These are phyloP conservation scores for Spiraea crenata DNA, from an alignment of 331 rosid species.

Conservation along the genomic window DNA sequence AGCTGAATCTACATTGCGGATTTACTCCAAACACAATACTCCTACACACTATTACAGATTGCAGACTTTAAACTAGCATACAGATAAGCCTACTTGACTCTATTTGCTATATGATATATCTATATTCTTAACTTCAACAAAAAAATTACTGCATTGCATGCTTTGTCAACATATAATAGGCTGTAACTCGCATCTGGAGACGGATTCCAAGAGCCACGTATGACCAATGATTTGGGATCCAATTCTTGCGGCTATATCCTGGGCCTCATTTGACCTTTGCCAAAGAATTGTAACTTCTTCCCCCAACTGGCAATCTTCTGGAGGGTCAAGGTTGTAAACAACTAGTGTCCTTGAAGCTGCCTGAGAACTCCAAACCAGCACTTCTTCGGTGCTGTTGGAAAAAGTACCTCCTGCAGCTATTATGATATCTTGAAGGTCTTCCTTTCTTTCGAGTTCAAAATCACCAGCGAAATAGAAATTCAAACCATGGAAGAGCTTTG, in stretches of 20 bases:
- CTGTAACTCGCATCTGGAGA: conserved; percentile 70
- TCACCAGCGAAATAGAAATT: conserved; percentile 69
- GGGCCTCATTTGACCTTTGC: conserved; percentile 74
- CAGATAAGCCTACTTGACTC: background rate
- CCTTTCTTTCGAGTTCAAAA: conserved; percentile 44
- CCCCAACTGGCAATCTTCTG: conserved; percentile 66
- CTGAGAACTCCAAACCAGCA: conserved; percentile 27
- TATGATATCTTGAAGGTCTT: conserved; percentile 66
- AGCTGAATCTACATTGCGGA: background rate
- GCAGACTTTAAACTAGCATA: background rate
- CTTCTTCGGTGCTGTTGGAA: conserved; percentile 48
- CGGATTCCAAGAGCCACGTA: conserved; percentile 87
- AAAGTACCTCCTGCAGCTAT: conserved; percentile 68
- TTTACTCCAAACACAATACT: background rate
- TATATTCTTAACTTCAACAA: background rate
- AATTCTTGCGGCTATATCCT: conserved; percentile 55
- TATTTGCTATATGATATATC: background rate
- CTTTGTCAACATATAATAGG: conserved; percentile 47
- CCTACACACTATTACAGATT: background rate
- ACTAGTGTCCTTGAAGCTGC: conserved; percentile 39
- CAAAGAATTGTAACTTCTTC: conserved; percentile 84
- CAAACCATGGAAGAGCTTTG: conserved; percentile 67
- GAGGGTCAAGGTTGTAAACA: conserved; percentile 83
- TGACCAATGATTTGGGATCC: conserved; percentile 66
- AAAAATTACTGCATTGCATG: background rate